phyloP scores from a whole-genome alignment of 345 rosid species.

The Eucalyptus leucophloia region DNA sequence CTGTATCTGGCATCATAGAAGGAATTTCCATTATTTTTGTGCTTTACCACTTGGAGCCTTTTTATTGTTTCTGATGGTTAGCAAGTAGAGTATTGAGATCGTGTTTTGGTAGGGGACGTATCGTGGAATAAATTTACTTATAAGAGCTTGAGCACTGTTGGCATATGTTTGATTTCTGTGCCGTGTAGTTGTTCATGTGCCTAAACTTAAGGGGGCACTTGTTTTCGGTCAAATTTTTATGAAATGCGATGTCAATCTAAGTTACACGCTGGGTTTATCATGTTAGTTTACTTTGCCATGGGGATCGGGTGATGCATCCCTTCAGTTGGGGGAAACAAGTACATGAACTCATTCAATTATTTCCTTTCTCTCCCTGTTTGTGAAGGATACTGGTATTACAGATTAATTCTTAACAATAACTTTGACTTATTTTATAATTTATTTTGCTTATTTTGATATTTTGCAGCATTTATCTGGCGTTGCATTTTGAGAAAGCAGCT shows the following conservation, averaged over 20 bases:
- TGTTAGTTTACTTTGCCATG: neutral
- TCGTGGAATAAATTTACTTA: neutral
- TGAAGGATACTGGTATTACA: neutral
- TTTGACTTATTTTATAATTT: neutral
- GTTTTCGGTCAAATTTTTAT: neutral
- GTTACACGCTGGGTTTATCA: neutral
- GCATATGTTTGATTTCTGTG: neutral
- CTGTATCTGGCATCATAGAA: neutral
- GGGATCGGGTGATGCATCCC: neutral
- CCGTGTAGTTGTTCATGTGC: neutral
- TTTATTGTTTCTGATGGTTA: neutral
- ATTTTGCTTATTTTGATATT: neutral
- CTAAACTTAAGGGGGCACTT: neutral
- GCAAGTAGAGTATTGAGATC: neutral
- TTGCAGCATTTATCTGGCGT: constrained; percentile 87
- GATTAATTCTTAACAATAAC: neutral
- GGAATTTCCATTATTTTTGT: neutral
- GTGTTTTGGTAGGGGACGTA: neutral
- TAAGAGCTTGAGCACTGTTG: neutral
- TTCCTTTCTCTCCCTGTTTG: neutral
- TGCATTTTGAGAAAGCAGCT: constrained; percentile 63
- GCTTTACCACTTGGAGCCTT: neutral
- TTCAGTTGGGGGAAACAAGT: neutral
- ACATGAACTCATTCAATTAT: neutral
- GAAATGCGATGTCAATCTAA: neutral